Evolutionary conservation across 2,329 filamentous ascomycete genomes (phyloP), one percentile per base, ranked within the genome.

Genomic region (Laburnicola sp.): DNA sequence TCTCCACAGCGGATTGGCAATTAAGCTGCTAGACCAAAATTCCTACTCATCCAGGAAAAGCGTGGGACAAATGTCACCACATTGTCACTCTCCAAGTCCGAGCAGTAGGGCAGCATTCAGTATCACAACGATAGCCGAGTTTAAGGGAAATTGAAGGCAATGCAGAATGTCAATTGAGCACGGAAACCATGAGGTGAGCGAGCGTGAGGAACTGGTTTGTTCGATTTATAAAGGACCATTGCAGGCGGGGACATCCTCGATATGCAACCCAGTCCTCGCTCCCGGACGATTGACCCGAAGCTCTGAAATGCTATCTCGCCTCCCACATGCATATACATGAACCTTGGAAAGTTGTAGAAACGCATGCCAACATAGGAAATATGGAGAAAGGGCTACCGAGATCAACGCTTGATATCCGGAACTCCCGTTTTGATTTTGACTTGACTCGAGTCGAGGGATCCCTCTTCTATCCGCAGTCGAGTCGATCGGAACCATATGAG

Each of bases 231-330:
- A 72, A 67, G 64, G 66, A 69, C 69, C 69, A 63, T 70, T 68
- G 74, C 74, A 74, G 64, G 71, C 72, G 66, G 70, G 75, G 74
- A 73, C 70, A 71, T 77, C 75, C 74, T 77, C 73, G 73, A 76
- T 73, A 50, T 68, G 70, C 69, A 74, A 67, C 70, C 67, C 68
- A 65, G 67, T 72, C 70, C 70, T 73, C 66, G 64, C 71, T 61
- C 68, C 61, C 57, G 63, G 65, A 69, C 63, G 62, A 66, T 58
- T 62, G 51, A 64, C 67, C 68, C 60, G 62, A 62, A 70, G 68
- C 69, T 72, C 69, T 69, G 67, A 71, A 62, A 71, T 73, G 70
- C 70, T 61, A 73, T 73, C 70, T 73, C 70, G 60, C 68, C 71
- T 71, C 64, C 69, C 68, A 72, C 70, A 73, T 73, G 70, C 71